Conservation (phyloP, 2,329 filamentous ascomycete species). For the Fusarium compactum region DNA sequence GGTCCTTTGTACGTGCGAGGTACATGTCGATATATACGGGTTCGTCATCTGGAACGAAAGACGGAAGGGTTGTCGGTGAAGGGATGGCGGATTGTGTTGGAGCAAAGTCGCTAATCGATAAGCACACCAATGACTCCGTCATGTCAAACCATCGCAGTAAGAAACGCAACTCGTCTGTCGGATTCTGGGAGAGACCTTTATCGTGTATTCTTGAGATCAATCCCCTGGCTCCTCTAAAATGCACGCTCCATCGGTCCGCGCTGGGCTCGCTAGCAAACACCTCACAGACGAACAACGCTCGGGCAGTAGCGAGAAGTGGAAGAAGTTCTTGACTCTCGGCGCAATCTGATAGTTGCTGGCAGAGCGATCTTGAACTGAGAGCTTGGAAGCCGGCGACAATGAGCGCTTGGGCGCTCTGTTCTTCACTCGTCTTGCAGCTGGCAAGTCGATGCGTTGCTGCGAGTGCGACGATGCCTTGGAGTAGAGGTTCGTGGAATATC, state of each 20-base stretch:
- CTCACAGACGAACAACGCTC: conserved; percentile 35
- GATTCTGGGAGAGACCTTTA: conserved; percentile 15
- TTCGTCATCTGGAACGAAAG: conserved; percentile 6
- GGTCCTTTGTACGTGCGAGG: conserved; percentile 29
- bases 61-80: conserved; percentile 27
- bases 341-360: conserved; percentile 26
- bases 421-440: conserved; percentile 31
- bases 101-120: conserved; percentile 25
- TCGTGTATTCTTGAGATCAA: conserved; percentile 28
- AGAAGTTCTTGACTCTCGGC: conserved; percentile 28
- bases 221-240: conserved; percentile 32
- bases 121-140: conserved; percentile 37
- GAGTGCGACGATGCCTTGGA: conserved; percentile 33
- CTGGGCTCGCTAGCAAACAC: conserved; percentile 36
- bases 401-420: conserved; percentile 25
- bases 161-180: conserved; percentile 29
- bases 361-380: conserved; percentile 36
- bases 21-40: conserved; percentile 39
- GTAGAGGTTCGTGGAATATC: conserved; percentile 29
- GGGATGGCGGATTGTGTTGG: conserved; percentile 27
- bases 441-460: conserved; percentile 35
- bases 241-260: conserved; percentile 36
- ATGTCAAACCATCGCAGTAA: conserved; percentile 38
- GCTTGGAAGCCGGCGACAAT: conserved; percentile 34
- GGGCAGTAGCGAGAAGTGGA: conserved; percentile 22